Evolutionary conservation across 1,284 basidiomycete species (phyloP).

Genomic region (Rhizoctonia solani): DNA sequence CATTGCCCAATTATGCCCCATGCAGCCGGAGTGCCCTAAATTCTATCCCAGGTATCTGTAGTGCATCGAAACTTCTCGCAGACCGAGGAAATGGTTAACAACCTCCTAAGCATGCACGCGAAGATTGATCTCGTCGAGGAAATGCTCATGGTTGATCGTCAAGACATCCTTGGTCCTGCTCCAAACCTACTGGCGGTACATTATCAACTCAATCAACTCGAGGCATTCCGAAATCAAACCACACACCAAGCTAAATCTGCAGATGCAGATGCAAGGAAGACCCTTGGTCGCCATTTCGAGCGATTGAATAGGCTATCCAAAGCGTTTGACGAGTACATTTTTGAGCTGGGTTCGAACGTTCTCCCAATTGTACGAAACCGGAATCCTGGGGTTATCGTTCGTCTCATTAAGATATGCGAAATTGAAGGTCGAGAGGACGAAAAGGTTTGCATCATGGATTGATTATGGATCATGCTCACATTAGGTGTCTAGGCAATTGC

Average conservation of each 20-base stretch:
- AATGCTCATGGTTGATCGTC: conserved; percentile 75
- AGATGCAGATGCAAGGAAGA: conserved; percentile 67
- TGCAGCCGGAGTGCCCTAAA: not conserved
- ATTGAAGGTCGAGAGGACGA: conserved; percentile 93
- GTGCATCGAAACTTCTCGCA: conserved; percentile 95
- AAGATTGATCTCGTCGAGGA: conserved; percentile 80
- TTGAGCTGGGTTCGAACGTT: conserved; percentile 76
- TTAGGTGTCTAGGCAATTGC: conserved; percentile 70
- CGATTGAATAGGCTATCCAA: conserved; percentile 81
- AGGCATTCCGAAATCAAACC: conserved; percentile 91
- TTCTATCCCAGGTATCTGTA: conserved; percentile 75
- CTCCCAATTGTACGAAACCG: conserved; percentile 82
- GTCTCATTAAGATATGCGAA: conserved; percentile 92
- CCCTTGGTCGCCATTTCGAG: conserved; percentile 81
- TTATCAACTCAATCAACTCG: conserved; percentile 86
- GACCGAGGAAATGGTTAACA: conserved; percentile 93
- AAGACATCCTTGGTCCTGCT: conserved; percentile 78
- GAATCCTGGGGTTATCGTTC: conserved; percentile 83
- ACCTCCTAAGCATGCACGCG: conserved; percentile 85
- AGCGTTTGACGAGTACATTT: conserved; percentile 87
- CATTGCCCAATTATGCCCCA: not conserved
- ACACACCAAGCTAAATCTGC: conserved; percentile 90
- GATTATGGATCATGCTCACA: conserved; percentile 9
- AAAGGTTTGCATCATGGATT: conserved; percentile 62
- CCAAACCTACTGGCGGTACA: conserved; percentile 90